phyloP scores from a whole-genome alignment of 2,329 filamentous ascomycete species.

The Neospermospora avenae region DNA sequence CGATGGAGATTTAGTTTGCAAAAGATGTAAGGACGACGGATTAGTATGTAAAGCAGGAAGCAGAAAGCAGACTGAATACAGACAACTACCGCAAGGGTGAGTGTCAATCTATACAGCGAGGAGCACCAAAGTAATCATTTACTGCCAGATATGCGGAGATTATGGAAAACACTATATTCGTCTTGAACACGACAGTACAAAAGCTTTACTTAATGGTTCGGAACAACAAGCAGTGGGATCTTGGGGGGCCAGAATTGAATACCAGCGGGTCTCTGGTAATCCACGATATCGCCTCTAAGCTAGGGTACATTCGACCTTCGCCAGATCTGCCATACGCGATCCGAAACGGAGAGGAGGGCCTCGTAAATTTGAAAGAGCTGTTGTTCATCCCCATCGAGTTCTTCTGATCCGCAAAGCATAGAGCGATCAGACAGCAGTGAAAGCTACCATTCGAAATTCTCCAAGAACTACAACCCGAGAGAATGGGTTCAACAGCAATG shows the following conservation, averaged over 20 bases:
- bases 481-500: slow-evolving; percentile 22
- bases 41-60: slow-evolving; percentile 61
- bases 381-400: slow-evolving; percentile 36
- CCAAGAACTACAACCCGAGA: slow-evolving; percentile 27
- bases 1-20: slow-evolving; percentile 64
- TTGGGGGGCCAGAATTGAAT: slow-evolving; percentile 62
- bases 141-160: slow-evolving; percentile 57
- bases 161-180: slow-evolving; percentile 62
- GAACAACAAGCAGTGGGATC: slow-evolving; percentile 54
- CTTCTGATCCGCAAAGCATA: slow-evolving; percentile 21
- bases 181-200: slow-evolving; percentile 61
- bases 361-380: slow-evolving; percentile 54
- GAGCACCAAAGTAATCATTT: slow-evolving; percentile 7
- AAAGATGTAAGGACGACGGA: slow-evolving; percentile 63
- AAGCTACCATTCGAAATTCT: slow-evolving; percentile 29
- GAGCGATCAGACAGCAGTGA: slow-evolving; percentile 31
- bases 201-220: slow-evolving; percentile 64
- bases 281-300: slow-evolving; percentile 61
- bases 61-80: slow-evolving; percentile 66
- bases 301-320: slow-evolving; percentile 61
- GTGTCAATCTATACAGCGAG: slow-evolving; percentile 24
- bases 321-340: slow-evolving; percentile 57
- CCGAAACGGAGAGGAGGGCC: slow-evolving; percentile 57
- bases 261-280: slow-evolving; percentile 61
- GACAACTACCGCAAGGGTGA: slow-evolving; percentile 61